Evolutionary conservation across 768 basidiomycete genomes (phyloP).

Genomic region (Strobilomyces confusus): DNA sequence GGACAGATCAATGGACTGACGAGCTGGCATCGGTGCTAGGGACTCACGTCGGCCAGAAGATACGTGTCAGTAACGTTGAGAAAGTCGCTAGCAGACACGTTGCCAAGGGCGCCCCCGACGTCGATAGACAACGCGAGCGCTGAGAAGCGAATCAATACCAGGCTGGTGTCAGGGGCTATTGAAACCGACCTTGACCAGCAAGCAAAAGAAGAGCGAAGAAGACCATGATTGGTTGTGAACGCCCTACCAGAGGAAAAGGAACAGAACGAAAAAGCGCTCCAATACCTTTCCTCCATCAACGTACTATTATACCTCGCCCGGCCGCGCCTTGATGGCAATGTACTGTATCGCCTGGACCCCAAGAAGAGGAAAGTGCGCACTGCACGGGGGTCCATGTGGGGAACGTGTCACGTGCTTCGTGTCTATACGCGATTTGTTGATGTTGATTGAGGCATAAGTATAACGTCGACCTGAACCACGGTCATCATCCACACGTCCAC

Average conservation of each 20-base stretch:
- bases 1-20: not conserved
- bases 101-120: constrained; percentile 34
- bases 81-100: constrained; percentile 41
- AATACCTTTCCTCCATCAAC: too few species aligned
- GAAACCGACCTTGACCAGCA: constrained; percentile 56
- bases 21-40: not conserved
- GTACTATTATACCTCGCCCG: too few species aligned
- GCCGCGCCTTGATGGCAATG: too few species aligned
- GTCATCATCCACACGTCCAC: constrained; percentile 8
- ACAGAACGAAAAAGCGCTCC: not conserved
- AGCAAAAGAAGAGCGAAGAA: constrained; percentile 37
- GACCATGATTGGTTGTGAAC: constrained; percentile 19
- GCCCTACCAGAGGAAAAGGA: constrained; percentile 32
- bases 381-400: constrained; percentile 9
- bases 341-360: not conserved
- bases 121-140: constrained; percentile 49
- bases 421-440: constrained; percentile 28
- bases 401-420: constrained; percentile 19
- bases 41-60: constrained; percentile 29
- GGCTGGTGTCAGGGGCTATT: not conserved
- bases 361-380: not conserved
- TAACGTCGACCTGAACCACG: constrained; percentile 15
- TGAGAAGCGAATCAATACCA: not conserved
- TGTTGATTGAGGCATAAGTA: constrained; percentile 19
- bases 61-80: constrained; percentile 36